These are phyloP conservation scores for Plantago ovata DNA, from an alignment of 257 asterid genomes.

Conservation along the genomic window DNA sequence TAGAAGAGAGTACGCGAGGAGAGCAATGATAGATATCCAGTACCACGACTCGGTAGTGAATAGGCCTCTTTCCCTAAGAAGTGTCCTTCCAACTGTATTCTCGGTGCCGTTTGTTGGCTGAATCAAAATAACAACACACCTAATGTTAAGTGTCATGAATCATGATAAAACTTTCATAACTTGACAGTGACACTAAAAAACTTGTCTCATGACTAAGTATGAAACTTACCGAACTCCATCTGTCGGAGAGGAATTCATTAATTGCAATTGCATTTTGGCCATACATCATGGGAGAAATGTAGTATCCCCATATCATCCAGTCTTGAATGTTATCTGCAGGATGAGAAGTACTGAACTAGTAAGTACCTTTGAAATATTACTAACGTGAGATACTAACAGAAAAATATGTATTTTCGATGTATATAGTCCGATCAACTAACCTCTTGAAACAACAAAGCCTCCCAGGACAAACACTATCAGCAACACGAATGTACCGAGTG, in stretches of 20 bases:
- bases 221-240: conserved; percentile 75
- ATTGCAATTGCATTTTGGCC: conserved; percentile 90
- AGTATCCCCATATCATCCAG: conserved; percentile 97
- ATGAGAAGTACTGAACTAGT: not conserved
- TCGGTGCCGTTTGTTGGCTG: conserved; percentile 60
- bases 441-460: conserved; percentile 74
- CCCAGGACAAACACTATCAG: conserved; percentile 66
- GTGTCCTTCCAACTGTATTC: conserved; percentile 72
- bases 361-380: not conserved
- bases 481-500: conserved; percentile 66
- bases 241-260: conserved; percentile 70
- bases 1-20: conserved; percentile 59
- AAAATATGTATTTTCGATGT: not conserved
- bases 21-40: conserved; percentile 72
- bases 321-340: conserved; percentile 57
- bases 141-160: conserved; percentile 10
- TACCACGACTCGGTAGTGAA: conserved; percentile 56
- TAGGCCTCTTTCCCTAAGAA: conserved; percentile 67
- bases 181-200: not conserved
- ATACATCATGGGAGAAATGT: conserved; percentile 85
- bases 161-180: conserved; percentile 2
- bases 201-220: not conserved
- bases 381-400: not conserved
- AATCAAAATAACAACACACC: not conserved
- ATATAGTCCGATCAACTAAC: conserved; percentile 21